Evolutionary conservation across 495 filamentous ascomycete genomes (phyloP).

Genomic region (Tuber borchii): DNA sequence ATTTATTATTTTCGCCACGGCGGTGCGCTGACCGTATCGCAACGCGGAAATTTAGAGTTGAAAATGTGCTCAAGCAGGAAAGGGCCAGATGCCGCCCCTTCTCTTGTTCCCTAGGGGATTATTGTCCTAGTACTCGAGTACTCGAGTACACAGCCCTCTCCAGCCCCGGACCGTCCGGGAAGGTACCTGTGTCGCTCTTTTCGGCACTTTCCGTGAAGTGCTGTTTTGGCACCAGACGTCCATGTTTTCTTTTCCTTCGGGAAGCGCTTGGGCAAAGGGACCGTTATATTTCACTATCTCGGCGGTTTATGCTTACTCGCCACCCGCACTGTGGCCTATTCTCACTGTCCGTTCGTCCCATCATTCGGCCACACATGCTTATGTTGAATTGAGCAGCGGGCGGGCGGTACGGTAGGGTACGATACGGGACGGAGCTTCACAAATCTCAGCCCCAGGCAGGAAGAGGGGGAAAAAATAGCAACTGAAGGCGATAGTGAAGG

Average conservation of each 20-base stretch:
- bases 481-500: neutral
- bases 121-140: neutral
- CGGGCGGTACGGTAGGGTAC: neutral
- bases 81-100: neutral
- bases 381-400: neutral
- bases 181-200: neutral
- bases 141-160: too few relatives aligned
- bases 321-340: neutral
- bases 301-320: neutral
- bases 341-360: neutral
- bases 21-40: neutral
- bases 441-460: neutral
- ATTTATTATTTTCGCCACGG: neutral
- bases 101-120: neutral
- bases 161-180: too few relatives aligned
- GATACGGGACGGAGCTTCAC: neutral
- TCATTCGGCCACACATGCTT: neutral
- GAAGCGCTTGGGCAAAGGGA: conserved; percentile 1
- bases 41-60: neutral
- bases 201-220: neutral
- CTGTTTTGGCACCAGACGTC: neutral
- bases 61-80: neutral
- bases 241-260: neutral
- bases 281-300: neutral
- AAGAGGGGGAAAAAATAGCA: neutral